Base-by-base conservation (phyloP, 1,284 basidiomycete genomes). In the Ganoderma boninense region DNA sequence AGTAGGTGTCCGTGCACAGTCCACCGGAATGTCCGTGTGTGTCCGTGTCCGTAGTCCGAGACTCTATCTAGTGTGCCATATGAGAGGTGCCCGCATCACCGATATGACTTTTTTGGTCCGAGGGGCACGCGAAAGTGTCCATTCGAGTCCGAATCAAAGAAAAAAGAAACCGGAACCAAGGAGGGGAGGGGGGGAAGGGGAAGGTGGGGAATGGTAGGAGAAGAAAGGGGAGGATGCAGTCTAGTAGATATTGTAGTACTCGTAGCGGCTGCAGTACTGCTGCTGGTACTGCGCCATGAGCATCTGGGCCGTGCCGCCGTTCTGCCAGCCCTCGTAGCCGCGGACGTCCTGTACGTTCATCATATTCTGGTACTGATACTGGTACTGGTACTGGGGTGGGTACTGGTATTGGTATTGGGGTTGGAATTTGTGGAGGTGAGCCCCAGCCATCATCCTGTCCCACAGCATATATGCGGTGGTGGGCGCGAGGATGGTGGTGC, bases 51-150 rank as follows among this genome's bases (percentile, higher is more conserved):
- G n/a, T 11, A 20, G 13, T 16, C 20, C 49, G 49, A 52, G 23
- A 52, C 49, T 52, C 49, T 52, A 23, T 52, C n/a, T 26, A 52
- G n/a, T 52, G 49, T 52, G 49, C 49, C 49, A 52, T 52, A 52
- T 52, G n/a, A 52, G 49, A 52, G 49, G 23, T 52, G 49, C 49
- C 49, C 23, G 49, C 49, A 52, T 52, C 49, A 23, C 23, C 20
- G 16, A 52, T 52, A 52, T 52, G 23, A 26, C 49, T 52, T n/a
- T 32, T 32, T 26, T 52, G 6, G 49, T 52, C 20, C 49, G n/a
- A 52, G 49, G n/a, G n/a, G 49, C 49, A 26, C 49, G n/a, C 20
- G 23, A 10, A 29, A 52, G 49, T 52, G 49, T 52, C 49, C 49
- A 26, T 52, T 20, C 49, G 23, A 52, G 49, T 43, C 42, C 13